A percentile compares a stretch with the other conserved stretches of the same genome.
Evolutionary conservation across 768 basidiomycete genomes (phyloP).

Genomic region (Amanita rubescens): DNA sequence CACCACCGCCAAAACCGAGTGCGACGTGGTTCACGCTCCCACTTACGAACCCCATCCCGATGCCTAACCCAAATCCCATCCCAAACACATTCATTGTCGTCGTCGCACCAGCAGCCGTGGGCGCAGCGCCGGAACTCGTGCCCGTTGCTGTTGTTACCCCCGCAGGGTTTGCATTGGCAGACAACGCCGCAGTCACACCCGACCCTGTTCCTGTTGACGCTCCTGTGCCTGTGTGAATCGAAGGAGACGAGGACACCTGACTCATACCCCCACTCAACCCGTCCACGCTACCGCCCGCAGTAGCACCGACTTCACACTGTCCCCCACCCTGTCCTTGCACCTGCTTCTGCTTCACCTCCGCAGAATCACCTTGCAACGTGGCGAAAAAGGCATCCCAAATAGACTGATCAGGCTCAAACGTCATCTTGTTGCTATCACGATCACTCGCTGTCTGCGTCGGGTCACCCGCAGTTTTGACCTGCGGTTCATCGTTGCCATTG

Average conservation of each 20-base stretch:
- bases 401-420: constrained; percentile 9
- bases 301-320: background rate
- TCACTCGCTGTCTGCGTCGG: background rate
- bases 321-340: too few species aligned
- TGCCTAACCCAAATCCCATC: constrained; percentile 16
- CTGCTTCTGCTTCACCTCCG: background rate
- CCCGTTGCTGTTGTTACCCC: background rate
- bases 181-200: background rate
- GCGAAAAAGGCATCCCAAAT: constrained; percentile 13
- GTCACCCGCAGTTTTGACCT: background rate
- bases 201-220: background rate
- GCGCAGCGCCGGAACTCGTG: too few species aligned
- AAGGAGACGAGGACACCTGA: too few species aligned
- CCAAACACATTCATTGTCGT: constrained; percentile 18
- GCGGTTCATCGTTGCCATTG: background rate
- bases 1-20: constrained; percentile 3
- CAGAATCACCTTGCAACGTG: constrained; percentile 10
- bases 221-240: too few species aligned
- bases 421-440: background rate
- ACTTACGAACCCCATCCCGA: constrained; percentile 8
- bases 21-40: constrained; percentile 3
- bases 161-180: background rate
- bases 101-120: background rate
- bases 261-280: background rate
- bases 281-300: background rate